These are phyloP conservation scores for Brassica balearica DNA, from an alignment of 441 rosid species.

Conservation along the genomic window DNA sequence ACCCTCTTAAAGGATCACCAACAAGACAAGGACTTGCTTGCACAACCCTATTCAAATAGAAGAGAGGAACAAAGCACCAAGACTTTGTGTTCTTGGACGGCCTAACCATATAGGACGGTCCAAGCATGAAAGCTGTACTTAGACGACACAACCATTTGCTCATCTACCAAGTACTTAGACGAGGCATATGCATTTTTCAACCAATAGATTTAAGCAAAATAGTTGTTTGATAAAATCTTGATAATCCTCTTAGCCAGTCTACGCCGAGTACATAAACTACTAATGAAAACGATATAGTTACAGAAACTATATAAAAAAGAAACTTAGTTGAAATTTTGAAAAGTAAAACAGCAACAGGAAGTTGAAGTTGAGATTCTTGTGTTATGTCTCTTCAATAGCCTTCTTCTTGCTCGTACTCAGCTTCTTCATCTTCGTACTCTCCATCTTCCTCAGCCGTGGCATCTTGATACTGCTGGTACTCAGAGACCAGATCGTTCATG, in stretches of 20 bases:
- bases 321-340: slow-evolving; percentile 17
- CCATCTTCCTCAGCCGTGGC: slow-evolving; percentile 83
- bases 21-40: background rate
- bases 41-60: background rate
- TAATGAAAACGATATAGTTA: slow-evolving; percentile 33
- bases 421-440: slow-evolving; percentile 63
- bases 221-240: slow-evolving; percentile 14
- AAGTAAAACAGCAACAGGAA: slow-evolving; percentile 59
- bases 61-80: background rate
- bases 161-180: too few species aligned
- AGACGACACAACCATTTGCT: too few species aligned
- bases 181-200: too few species aligned
- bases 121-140: too few species aligned
- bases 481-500: slow-evolving; percentile 80
- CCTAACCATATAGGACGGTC: background rate
- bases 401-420: slow-evolving; percentile 53
- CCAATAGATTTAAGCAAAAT: slow-evolving; percentile 16
- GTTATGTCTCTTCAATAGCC: slow-evolving; percentile 36
- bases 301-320: slow-evolving; percentile 26
- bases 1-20: background rate
- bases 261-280: slow-evolving; percentile 31
- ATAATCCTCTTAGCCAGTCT: slow-evolving; percentile 32
- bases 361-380: slow-evolving; percentile 48
- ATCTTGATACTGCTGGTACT: slow-evolving; percentile 88
- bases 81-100: background rate